phyloP scores from a whole-genome alignment of 176 grass and related monocot genomes.

The Tillandsia fasciculata region DNA sequence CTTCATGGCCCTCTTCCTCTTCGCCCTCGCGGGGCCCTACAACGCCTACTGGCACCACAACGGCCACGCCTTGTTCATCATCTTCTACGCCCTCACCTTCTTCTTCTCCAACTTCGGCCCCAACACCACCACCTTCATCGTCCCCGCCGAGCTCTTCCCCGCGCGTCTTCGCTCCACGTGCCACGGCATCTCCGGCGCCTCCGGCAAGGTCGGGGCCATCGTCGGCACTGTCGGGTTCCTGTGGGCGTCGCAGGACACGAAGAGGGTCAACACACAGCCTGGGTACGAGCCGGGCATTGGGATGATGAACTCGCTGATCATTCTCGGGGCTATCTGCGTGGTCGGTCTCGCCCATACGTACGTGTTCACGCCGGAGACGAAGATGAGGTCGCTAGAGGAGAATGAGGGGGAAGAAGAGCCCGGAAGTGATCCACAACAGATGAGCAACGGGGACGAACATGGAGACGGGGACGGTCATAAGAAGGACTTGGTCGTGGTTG shows the following conservation, averaged over 20 bases:
- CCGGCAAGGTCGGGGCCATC: conserved; percentile 26
- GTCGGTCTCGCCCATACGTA: conserved; percentile 41
- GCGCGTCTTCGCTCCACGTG: conserved; percentile 31
- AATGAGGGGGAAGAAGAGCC: conserved; percentile 7
- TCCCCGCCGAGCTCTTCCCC: conserved; percentile 37
- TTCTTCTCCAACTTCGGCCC: conserved; percentile 48
- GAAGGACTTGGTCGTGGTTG: too few species aligned
- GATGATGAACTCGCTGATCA: conserved; percentile 41
- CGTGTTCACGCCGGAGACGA: conserved; percentile 52
- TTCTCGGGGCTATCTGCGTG: conserved; percentile 45
- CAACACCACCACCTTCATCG: conserved; percentile 33
- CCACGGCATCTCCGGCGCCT: conserved; percentile 31
- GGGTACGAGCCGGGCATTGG: conserved; percentile 29
- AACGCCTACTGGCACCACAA: conserved; percentile 24
- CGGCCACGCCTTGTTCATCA: conserved; percentile 11
- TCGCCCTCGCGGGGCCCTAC: conserved; percentile 27
- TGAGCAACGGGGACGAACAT: too few species aligned
- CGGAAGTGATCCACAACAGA: too few species aligned
- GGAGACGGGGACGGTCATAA: too few species aligned
- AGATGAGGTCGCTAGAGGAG: conserved; percentile 56
- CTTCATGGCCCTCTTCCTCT: conserved; percentile 48
- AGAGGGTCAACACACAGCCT: not conserved
- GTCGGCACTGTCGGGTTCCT: conserved; percentile 32
- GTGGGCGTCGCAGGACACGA: conserved; percentile 25
- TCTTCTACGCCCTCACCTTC: conserved; percentile 30